phyloP scores from a whole-genome alignment of 2,329 filamentous ascomycete genomes.

The Metarhizium rileyi region DNA sequence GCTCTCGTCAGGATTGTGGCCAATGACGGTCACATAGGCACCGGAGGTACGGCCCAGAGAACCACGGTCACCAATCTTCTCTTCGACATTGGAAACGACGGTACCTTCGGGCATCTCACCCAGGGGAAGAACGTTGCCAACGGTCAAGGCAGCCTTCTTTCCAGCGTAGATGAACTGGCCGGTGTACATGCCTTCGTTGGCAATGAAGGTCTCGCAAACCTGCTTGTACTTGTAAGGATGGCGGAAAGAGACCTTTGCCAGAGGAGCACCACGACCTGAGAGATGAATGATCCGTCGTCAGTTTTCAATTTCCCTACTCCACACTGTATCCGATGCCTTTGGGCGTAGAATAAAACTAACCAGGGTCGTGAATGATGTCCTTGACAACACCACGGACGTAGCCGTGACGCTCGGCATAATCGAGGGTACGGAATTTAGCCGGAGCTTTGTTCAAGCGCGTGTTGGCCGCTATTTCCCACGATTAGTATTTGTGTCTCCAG shows the following conservation, averaged over 20 bases:
- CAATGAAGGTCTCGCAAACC: conserved; percentile 98
- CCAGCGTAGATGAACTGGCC: conserved; percentile 99
- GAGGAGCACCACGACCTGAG: conserved; percentile 78
- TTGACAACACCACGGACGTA: conserved; percentile 97
- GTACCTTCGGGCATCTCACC: conserved; percentile 96
- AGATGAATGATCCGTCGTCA: conserved; percentile 16
- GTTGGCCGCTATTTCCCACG: conserved; percentile 51
- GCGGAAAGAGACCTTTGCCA: conserved; percentile 94
- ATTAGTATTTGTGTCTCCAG: conserved; percentile 20
- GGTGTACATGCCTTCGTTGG: conserved; percentile 99
- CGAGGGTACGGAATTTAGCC: conserved; percentile 90
- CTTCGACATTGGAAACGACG: conserved; percentile 98
- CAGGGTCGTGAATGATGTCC: conserved; percentile 98
- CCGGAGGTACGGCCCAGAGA: conserved; percentile 92
- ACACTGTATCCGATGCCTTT: conserved; percentile 10
- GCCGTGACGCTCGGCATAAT: conserved; percentile 93
- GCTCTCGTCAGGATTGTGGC: conserved; percentile 97
- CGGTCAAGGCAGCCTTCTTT: conserved; percentile 94
- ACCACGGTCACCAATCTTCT: conserved; percentile 96
- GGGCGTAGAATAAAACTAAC: conserved; percentile 28
- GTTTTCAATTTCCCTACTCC: conserved; percentile 12
- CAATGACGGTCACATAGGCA: conserved; percentile 98
- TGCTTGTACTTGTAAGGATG: conserved; percentile 98
- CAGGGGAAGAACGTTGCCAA: conserved; percentile 96
- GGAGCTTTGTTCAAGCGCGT: conserved; percentile 81